Evolutionary conservation across 768 basidiomycete species (phyloP), one percentile per base, ranked within the genome.

Genomic region (Cyclocybe cylindracea): DNA sequence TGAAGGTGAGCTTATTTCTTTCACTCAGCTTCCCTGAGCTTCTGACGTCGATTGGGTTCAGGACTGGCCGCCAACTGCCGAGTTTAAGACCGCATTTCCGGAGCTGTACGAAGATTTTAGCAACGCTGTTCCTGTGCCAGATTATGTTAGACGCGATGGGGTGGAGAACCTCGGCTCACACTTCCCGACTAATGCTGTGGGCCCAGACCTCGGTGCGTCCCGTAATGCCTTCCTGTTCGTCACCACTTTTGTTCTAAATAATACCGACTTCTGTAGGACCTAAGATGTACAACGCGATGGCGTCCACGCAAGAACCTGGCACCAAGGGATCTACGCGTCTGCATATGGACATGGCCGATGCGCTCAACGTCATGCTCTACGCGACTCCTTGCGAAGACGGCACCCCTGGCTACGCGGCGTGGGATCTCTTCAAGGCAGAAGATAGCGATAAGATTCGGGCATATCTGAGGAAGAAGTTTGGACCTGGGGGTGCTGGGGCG

Each of bases 341-440:
- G 45, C 95, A 97, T 60, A 93, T 96, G 91, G 92, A 93, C 67
- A 91, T 94, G 83, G 90, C 90, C 0, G 94, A 94, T 60, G 94
- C 95, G 4, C 72, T 97, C 54, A 98, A 98, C 66, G 80, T 98
- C 54, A 91, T 97, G 89, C 80, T 91, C 1, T 85, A 84, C 63
- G 83, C 94, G 7, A 74, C 80, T 6, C 63, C 67, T 1, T 70
- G 78, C 42, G 66, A 73, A 8, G 79, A 88, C 19, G 84, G 87
- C 31, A 78, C 80, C 5, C 79, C 80, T 1, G 95, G 95, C 3
- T 85, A 82, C 58, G 95, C 95, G 0, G 90, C 85, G 0, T 98
- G 95, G 95, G 94, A 97, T 65, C 73, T 98, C 41, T 98, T 83
- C 73, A 80, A 84, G 19, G 85, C 91, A 0, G 80, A 88, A 48